These are phyloP conservation scores for Tympanopsis confertula DNA, from an alignment of 2,329 filamentous ascomycete species.

Conservation along the genomic window DNA sequence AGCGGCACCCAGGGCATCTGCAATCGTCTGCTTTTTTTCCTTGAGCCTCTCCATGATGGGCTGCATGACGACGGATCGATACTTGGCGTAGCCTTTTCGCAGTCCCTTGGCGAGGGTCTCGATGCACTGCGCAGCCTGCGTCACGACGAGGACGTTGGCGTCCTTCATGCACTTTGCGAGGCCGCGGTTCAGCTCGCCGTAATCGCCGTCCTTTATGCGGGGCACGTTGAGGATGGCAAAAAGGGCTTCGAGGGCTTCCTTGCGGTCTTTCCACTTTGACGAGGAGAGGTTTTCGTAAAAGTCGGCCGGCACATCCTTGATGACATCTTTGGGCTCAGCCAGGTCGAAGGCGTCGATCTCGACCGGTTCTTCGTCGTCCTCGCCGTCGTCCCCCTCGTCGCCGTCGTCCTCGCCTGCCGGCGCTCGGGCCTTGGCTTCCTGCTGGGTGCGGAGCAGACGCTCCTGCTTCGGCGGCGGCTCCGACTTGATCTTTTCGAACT, in stretches of 20 bases:
- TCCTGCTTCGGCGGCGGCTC: slow-evolving; percentile 84
- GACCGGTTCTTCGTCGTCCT: slow-evolving; percentile 45
- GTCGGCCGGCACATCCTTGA: slow-evolving; percentile 68
- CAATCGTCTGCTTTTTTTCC: slow-evolving; percentile 85
- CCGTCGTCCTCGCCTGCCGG: slow-evolving; percentile 44
- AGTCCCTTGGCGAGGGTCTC: slow-evolving; percentile 81
- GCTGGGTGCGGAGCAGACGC: slow-evolving; percentile 75
- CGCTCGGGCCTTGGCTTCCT: slow-evolving; percentile 67
- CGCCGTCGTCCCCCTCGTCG: slow-evolving; percentile 43
- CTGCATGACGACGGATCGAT: slow-evolving; percentile 68
- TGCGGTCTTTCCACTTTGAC: slow-evolving; percentile 96
- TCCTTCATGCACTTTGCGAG: slow-evolving; percentile 98
- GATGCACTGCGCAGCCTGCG: slow-evolving; percentile 82
- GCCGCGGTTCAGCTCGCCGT: slow-evolving; percentile 69
- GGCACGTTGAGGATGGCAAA: slow-evolving; percentile 70
- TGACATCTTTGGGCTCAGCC: slow-evolving; percentile 77
- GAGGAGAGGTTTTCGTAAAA: slow-evolving; percentile 77
- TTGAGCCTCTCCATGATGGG: slow-evolving; percentile 93
- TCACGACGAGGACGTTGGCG: slow-evolving; percentile 90
- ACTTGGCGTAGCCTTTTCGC: slow-evolving; percentile 65
- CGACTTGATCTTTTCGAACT: slow-evolving; percentile 86
- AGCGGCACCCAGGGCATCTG: slow-evolving; percentile 77
- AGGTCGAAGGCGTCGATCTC: slow-evolving; percentile 75
- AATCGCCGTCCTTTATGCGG: slow-evolving; percentile 82
- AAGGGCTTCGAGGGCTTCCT: slow-evolving; percentile 80